These are phyloP conservation scores for Cladosporium sp. DNA, from an alignment of 2,329 filamentous ascomycete species.

Conservation along the genomic window DNA sequence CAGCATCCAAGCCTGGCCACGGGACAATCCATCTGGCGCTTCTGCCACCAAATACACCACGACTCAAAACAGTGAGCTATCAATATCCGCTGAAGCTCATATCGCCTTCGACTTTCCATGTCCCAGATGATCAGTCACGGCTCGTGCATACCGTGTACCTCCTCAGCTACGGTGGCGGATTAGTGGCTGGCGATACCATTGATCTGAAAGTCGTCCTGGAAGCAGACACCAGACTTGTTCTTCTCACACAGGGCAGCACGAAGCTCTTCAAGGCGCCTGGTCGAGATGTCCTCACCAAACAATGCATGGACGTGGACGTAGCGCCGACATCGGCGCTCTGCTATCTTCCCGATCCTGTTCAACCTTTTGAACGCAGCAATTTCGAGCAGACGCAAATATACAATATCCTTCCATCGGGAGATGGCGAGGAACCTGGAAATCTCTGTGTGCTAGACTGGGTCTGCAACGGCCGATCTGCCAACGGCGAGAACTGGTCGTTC, in stretches of 20 bases:
- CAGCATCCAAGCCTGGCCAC: conserved; percentile 68
- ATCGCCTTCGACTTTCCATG: conserved; percentile 63
- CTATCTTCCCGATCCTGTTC: conserved; percentile 83
- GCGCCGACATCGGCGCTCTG: conserved; percentile 48
- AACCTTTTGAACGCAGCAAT: conserved; percentile 78
- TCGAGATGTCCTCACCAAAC: conserved; percentile 33
- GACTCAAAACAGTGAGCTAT: conserved; percentile 71
- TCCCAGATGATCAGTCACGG: conserved; percentile 29
- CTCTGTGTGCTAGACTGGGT: conserved; percentile 93
- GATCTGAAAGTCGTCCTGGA: conserved; percentile 65
- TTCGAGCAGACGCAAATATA: conserved; percentile 85
- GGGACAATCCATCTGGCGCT: conserved; percentile 71
- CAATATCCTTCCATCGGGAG: conserved; percentile 31
- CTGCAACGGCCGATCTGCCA: conserved; percentile 75
- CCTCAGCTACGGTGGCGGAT: conserved; percentile 88
- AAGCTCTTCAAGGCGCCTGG: conserved; percentile 84
- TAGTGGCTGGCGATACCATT: conserved; percentile 82
- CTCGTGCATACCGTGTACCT: conserved; percentile 77
- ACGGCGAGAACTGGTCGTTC: conserved; percentile 86
- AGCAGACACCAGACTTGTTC: conserved; percentile 58
- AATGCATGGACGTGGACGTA: conserved; percentile 44
- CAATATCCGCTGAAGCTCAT: conserved; percentile 95
- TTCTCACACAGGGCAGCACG: conserved; percentile 70
- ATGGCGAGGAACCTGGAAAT: conserved; percentile 31
- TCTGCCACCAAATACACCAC: conserved; percentile 66